Conservation (phyloP, 257 asterid species). For the Solanum chilense region DNA sequence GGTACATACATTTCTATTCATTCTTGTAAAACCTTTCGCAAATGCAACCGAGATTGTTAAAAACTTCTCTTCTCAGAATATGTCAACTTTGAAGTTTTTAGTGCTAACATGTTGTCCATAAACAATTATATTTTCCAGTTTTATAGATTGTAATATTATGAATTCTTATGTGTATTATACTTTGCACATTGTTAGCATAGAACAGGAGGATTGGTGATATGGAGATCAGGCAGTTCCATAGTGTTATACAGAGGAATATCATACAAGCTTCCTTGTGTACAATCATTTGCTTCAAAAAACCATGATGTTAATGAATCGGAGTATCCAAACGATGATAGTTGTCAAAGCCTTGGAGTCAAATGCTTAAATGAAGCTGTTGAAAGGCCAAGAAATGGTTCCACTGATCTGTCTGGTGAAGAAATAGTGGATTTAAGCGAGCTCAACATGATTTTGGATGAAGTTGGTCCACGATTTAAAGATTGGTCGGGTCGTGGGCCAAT, state of each 20-base stretch:
- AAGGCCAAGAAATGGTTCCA: constrained; percentile 10
- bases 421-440: constrained; percentile 45
- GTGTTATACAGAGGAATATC: constrained; percentile 77
- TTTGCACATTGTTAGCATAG: constrained; percentile 53
- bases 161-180: constrained; percentile 12
- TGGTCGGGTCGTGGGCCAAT: constrained; percentile 85
- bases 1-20: constrained; percentile 18
- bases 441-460: constrained; percentile 50
- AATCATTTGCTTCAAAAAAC: constrained; percentile 34
- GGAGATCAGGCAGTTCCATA: constrained; percentile 81
- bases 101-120: background rate
- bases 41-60: background rate
- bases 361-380: constrained; percentile 12
- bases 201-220: constrained; percentile 86
- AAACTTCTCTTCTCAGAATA: background rate
- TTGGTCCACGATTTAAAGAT: constrained; percentile 76
- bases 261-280: constrained; percentile 64
- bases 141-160: background rate
- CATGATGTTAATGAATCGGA: constrained; percentile 13
- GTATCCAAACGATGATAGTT: constrained; percentile 15
- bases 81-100: background rate
- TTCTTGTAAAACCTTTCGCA: background rate
- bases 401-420: constrained; percentile 41
- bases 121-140: background rate
- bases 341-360: constrained; percentile 7